Conservation (phyloP, 257 asterid genomes). For the Solanum chiquidenum region DNA sequence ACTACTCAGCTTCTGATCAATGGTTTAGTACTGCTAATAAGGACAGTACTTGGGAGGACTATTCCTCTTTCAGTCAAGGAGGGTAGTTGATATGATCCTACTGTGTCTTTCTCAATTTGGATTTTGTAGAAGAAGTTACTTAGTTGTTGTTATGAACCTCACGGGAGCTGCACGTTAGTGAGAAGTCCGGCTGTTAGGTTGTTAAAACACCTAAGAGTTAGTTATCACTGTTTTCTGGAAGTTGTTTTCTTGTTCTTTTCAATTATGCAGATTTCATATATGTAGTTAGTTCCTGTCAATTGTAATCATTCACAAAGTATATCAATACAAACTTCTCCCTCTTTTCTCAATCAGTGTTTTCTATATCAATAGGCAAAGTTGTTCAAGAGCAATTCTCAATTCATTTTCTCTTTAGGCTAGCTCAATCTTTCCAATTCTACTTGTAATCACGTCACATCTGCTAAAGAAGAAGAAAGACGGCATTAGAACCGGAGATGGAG, state of each 20-base stretch:
- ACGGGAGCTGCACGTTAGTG: background rate
- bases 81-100: background rate
- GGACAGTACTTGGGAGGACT: background rate
- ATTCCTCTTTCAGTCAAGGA: background rate
- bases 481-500: background rate
- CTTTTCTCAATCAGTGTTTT: background rate
- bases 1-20: background rate
- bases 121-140: too few species aligned
- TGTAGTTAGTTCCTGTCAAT: background rate
- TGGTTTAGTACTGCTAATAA: background rate
- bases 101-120: background rate
- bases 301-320: background rate
- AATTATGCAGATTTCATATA: background rate
- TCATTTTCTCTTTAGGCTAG: background rate
- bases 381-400: background rate
- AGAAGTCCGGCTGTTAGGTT: background rate
- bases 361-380: background rate
- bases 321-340: background rate
- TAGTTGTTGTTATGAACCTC: too few species aligned
- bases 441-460: background rate
- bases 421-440: background rate
- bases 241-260: background rate
- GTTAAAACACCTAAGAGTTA: background rate
- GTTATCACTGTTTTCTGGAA: background rate
- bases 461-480: background rate